Percentiles rank a stretch among this genome's conserved stretches.
These are phyloP conservation scores for Colletotrichum sp. DNA, from an alignment of 2,329 filamentous ascomycete genomes.

Conservation along the genomic window DNA sequence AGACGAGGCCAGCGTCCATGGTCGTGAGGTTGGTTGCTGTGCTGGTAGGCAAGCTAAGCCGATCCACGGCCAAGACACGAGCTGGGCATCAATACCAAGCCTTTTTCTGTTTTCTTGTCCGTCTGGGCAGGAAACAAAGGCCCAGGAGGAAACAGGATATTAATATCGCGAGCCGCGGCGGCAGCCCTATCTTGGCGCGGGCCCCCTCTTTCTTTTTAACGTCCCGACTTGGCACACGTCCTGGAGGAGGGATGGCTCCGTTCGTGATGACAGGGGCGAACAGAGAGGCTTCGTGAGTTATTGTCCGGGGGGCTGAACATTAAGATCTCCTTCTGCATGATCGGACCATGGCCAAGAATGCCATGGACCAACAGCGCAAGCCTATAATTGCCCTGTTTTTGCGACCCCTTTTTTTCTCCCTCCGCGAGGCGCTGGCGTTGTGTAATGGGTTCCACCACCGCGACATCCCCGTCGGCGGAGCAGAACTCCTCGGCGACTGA, in stretches of 20 bases:
- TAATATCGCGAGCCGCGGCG: background rate
- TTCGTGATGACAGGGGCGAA: background rate
- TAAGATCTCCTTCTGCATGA: background rate
- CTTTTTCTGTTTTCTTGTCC: background rate
- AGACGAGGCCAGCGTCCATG: background rate
- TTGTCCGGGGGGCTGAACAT: background rate
- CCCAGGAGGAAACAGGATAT: background rate
- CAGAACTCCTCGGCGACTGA: background rate
- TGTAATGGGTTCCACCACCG: background rate
- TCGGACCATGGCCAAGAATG: background rate
- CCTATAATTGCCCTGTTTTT: background rate
- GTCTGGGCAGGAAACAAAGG: background rate
- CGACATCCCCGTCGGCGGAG: background rate
- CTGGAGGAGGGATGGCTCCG: background rate
- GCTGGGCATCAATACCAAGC: conserved; percentile 2
- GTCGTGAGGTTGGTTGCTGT: background rate
- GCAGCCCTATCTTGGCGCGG: background rate
- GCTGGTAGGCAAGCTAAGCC: background rate
- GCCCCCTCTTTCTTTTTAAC: conserved; percentile 7
- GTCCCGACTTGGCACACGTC: conserved; percentile 1
- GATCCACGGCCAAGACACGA: conserved; percentile 15
- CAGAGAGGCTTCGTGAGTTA: background rate
- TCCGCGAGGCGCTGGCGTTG: background rate
- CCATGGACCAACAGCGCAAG: background rate
- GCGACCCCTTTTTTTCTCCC: background rate